Conservation (phyloP, 2,329 filamentous ascomycete species). For the Ceratocystiopsis brevicomis region DNA sequence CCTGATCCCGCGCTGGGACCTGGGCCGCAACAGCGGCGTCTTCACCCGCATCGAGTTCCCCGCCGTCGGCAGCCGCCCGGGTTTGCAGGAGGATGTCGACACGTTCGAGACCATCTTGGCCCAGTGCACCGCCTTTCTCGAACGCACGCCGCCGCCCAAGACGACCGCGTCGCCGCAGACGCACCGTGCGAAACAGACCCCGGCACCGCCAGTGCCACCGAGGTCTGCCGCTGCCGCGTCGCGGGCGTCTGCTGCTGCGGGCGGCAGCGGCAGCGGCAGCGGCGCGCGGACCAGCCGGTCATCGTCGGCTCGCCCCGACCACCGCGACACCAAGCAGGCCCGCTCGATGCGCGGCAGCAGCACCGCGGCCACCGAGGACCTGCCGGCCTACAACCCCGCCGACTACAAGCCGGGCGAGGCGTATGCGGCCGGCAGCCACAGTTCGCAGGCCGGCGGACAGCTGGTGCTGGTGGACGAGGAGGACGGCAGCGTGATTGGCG, state of each 20-base stretch:
- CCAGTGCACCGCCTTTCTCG: constrained; percentile 87
- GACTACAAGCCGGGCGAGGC: constrained; percentile 64
- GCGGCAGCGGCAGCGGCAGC: constrained; percentile 10
- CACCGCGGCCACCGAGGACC: constrained; percentile 22
- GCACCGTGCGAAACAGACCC: constrained; percentile 1
- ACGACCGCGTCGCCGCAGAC: background rate
- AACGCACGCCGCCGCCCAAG: constrained; percentile 51
- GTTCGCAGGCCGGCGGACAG: constrained; percentile 42
- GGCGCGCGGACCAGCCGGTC: too few species aligned
- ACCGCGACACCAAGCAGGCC: background rate
- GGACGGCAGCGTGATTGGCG: constrained; percentile 85
- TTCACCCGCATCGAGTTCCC: constrained; percentile 93
- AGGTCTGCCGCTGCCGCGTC: background rate
- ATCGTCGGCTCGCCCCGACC: background rate
- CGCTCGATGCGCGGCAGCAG: constrained; percentile 11
- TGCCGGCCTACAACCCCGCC: constrained; percentile 59
- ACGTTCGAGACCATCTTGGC: constrained; percentile 91
- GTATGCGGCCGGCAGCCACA: constrained; percentile 47
- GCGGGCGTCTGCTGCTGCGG: background rate
- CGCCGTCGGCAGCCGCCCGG: constrained; percentile 45
- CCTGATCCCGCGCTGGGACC: constrained; percentile 85
- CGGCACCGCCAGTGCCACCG: background rate
- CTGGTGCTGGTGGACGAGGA: constrained; percentile 92
- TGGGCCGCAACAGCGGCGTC: constrained; percentile 70
- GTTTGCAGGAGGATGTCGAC: constrained; percentile 77